A percentile compares a stretch with the other conserved stretches of the same genome.
Evolutionary conservation across 805 yeast genomes (phyloP).

Genomic region (Candida nitratophila): DNA sequence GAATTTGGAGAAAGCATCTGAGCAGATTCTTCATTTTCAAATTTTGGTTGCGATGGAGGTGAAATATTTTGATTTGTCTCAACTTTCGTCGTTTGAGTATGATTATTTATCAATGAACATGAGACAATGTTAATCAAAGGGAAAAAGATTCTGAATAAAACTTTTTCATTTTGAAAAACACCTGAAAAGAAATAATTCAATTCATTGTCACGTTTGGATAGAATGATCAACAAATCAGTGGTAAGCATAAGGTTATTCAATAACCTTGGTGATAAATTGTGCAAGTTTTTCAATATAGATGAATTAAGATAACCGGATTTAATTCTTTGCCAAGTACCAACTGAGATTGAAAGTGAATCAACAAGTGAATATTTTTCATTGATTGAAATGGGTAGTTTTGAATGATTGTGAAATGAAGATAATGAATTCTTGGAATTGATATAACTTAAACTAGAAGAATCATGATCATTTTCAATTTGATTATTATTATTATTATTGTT

Average conservation of each 20-base stretch:
- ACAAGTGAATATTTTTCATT: constrained; percentile 65
- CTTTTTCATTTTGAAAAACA: constrained; percentile 57
- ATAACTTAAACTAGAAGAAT: neutral
- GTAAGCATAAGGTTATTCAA: constrained; percentile 57
- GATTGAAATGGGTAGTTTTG: constrained; percentile 39
- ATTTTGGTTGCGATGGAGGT: neutral
- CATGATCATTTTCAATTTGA: neutral
- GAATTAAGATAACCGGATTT: constrained; percentile 51
- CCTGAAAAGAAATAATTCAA: constrained; percentile 76
- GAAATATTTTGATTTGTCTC: neutral
- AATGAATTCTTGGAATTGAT: constrained; percentile 13
- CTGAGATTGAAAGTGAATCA: constrained; percentile 61
- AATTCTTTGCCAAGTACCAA: constrained; percentile 77
- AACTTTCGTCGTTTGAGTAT: constrained; percentile 11
- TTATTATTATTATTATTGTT: no score
- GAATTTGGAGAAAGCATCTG: neutral
- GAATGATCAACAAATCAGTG: constrained; percentile 64
- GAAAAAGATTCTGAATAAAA: constrained; percentile 65
- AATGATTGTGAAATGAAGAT: constrained; percentile 12
- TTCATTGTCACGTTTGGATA: constrained; percentile 64
- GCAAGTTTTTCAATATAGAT: constrained; percentile 35
- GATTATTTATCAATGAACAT: constrained; percentile 49
- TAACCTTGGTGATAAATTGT: constrained; percentile 62
- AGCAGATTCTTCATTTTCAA: neutral
- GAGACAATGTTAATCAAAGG: constrained; percentile 55